phyloP scores from a whole-genome alignment of 257 asterid genomes.

The Nicotiana noctiflora region DNA sequence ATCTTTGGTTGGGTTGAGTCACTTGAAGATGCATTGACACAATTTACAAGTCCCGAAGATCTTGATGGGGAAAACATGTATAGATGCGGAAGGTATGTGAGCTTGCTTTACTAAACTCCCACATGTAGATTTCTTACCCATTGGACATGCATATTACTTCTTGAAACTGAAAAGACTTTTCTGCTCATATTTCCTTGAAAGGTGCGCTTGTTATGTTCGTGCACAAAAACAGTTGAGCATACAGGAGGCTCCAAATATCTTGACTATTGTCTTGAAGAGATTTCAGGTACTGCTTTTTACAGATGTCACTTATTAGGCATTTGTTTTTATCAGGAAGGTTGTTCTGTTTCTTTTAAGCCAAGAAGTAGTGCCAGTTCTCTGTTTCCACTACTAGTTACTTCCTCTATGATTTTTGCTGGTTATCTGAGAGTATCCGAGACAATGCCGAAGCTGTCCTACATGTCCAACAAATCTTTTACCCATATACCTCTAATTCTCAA shows the following conservation, averaged over 20 bases:
- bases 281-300: conserved; percentile 51
- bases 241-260: conserved; percentile 80
- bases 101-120: background rate
- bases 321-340: background rate
- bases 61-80: conserved; percentile 93
- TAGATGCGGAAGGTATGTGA: conserved; percentile 62
- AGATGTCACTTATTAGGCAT: background rate
- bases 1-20: conserved; percentile 78
- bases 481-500: background rate
- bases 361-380: background rate
- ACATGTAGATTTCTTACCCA: background rate
- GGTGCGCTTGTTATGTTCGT: conserved; percentile 67
- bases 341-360: background rate
- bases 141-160: background rate
- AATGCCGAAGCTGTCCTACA: background rate
- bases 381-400: background rate
- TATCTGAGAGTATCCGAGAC: background rate
- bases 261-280: conserved; percentile 84
- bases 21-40: conserved; percentile 73
- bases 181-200: conserved; percentile 8
- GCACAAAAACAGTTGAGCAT: conserved; percentile 73
- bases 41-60: conserved; percentile 76
- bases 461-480: background rate
- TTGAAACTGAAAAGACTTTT: background rate
- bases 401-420: background rate